Conservation (phyloP, 805 yeast species). For the Teunomyces aglyptinius region DNA sequence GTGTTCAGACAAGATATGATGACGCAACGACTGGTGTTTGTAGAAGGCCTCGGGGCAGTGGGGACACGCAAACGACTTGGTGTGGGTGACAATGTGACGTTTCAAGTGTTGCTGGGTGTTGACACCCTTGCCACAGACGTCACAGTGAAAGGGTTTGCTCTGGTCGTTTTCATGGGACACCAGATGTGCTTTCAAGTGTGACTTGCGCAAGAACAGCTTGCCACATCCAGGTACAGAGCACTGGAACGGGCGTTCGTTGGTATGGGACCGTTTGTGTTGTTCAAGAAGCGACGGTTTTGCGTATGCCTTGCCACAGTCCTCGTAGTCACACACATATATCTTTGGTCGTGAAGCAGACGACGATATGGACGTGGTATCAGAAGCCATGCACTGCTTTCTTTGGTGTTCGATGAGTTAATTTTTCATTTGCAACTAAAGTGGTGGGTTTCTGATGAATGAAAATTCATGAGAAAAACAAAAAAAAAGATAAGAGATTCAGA, state of each 20-base stretch:
- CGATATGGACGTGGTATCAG: conserved; percentile 7
- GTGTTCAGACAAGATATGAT: conserved; percentile 68
- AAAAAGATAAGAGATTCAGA: too few species aligned
- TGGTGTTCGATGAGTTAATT: background rate
- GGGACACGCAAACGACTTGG: conserved; percentile 60
- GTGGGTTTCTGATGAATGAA: background rate
- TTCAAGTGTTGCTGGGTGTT: conserved; percentile 75
- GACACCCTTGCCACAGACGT: conserved; percentile 78
- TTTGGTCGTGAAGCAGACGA: conserved; percentile 50
- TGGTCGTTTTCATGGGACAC: conserved; percentile 54
- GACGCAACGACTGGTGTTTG: conserved; percentile 71
- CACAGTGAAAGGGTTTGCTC: conserved; percentile 70
- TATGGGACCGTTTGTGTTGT: conserved; percentile 79
- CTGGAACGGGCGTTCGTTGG: conserved; percentile 72
- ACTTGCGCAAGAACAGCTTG: conserved; percentile 67
- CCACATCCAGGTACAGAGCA: conserved; percentile 60
- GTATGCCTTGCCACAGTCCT: conserved; percentile 73
- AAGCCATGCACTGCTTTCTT: background rate
- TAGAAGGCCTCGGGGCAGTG: conserved; percentile 68
- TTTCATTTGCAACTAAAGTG: background rate
- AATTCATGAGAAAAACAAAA: background rate
- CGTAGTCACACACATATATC: conserved; percentile 58
- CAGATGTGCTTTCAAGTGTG: conserved; percentile 75
- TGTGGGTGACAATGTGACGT: conserved; percentile 83
- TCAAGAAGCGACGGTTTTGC: conserved; percentile 77